Evolutionary conservation across 2,329 filamentous ascomycete species (phyloP), one percentile per base, ranked within the genome.

Genomic region (Ilyonectria sp.): DNA sequence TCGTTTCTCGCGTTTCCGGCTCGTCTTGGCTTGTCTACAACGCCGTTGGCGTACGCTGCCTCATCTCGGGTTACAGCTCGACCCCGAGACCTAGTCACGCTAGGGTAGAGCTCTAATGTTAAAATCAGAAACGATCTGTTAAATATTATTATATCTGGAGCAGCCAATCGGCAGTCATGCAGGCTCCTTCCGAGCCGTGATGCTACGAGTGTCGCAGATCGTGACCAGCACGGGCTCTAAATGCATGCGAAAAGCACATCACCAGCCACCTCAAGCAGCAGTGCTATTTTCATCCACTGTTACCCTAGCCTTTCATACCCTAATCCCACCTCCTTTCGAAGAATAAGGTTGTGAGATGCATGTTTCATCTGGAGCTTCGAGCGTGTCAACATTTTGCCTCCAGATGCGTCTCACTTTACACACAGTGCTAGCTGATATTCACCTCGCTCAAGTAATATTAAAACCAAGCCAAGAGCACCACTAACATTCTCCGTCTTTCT

Each of bases 21-120:
- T 13, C 31, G 35, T 53, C 29, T 53, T 15, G 10, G 11, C 21
- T 21, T 6, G 9, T 15, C 50, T 33, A 15, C 11, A 35, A n/a
- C 11, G 29, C 4, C 31, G 13, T 9, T 35, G 6, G 5, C n/a
- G 11, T 35, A 21, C 50, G 11, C 31, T 53, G 29, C 31, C 50
- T 31, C 31, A 19, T 35, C 10, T 23, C 6, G 17, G 17, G 26
- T 19, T 21, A 50, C 47, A n/a, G 17, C 5, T 52, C 17, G 21
- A 11, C 29, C 50, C 50, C n/a, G 7, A 35, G 31, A 13, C 50
- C 9, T 19, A 21, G 19, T 17, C 31, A 53, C 17, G 4, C 26
- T 31, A 33, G 49, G 49, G 31, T 35, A 21, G 50, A n/a, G n/a
- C 19, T 53, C 50, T 35, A 53, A 35, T 37, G 35, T 35, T 53